Evolutionary conservation across 2,329 filamentous ascomycete species (phyloP).

Genomic region (Tolypocladium sp.): DNA sequence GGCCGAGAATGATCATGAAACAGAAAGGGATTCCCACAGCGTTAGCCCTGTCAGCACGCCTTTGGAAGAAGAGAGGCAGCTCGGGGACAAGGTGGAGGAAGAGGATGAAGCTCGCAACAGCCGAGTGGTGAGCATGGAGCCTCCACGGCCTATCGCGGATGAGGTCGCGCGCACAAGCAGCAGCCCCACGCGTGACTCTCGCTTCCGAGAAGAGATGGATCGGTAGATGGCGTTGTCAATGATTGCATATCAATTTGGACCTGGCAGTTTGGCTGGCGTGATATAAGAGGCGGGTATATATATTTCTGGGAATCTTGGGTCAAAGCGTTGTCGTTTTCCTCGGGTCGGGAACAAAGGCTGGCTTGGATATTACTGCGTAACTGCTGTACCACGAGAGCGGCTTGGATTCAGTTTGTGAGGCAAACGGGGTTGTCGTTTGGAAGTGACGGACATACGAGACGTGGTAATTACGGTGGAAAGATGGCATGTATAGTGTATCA

Average conservation of each 20-base stretch:
- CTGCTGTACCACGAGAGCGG: not conserved
- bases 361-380: not conserved
- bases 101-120: slow-evolving; percentile 2
- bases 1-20: slow-evolving; percentile 9
- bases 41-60: slow-evolving; percentile 25
- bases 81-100: slow-evolving; percentile 17
- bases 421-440: not conserved
- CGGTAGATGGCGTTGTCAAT: slow-evolving; percentile 9
- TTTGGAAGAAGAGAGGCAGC: slow-evolving; percentile 34
- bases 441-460: not conserved
- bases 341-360: too few species aligned
- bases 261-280: not conserved
- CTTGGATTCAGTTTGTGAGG: not conserved
- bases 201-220: slow-evolving; percentile 48
- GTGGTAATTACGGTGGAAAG: not conserved
- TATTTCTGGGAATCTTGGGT: too few species aligned
- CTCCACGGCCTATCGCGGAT: slow-evolving; percentile 27
- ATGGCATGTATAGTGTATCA: not conserved
- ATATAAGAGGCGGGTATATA: not conserved
- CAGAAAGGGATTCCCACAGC: slow-evolving; percentile 19
- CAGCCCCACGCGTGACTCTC: slow-evolving; percentile 48
- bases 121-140: slow-evolving; percentile 17
- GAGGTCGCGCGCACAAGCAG: slow-evolving; percentile 26
- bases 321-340: too few species aligned
- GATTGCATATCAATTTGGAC: not conserved